Evolutionary conservation across 306 rosid genomes (phyloP), one percentile per base, ranked within the genome.

Genomic region (Trifolium dubium): DNA sequence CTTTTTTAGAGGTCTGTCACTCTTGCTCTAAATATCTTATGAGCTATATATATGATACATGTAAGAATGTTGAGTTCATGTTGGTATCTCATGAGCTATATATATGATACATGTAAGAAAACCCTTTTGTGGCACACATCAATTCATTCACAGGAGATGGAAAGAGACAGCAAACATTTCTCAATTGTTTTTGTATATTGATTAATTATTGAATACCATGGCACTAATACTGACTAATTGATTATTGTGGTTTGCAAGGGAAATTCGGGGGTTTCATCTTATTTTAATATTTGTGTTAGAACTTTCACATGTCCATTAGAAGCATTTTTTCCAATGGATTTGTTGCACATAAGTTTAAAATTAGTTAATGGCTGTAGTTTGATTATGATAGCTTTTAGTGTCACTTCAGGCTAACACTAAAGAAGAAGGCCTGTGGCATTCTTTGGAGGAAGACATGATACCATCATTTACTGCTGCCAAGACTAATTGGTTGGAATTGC

Each of bases 401-500:
- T 79, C 72, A 50, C 13, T 78, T 77, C 89, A 94, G 99, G 97
- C 76, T 82, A 75, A 76, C 76, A 90, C 85, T 67, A 85, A 78
- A 77, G 99, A 78, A 77, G 99, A 94, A 85, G 80, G 78, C 66
- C 71, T 83, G 68, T 94, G 99, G 99, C 88, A 10, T 40, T 89
- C 99, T 61, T 84, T 94, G 80, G 99, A 94, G 87, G 96, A 94
- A 83, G 97, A 94, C 77, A 83, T 94, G 89, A 74, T 89, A 82
- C 90, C 97, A 54, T 83, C 96, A 23, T 64, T 82, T 71, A 73
- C 96, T 67, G 79, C 83, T 62, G 84, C 79, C 63, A 89, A 86
- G 88, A 73, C 88, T 77, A 94, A 94, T 67, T 94, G 99, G 99
- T 81, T 94, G 88, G 97, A 92, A 78, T 82, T 88, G 76, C 96